These are phyloP conservation scores for Mytilinidion resinicola DNA, from an alignment of 495 filamentous ascomycete genomes.

Conservation along the genomic window DNA sequence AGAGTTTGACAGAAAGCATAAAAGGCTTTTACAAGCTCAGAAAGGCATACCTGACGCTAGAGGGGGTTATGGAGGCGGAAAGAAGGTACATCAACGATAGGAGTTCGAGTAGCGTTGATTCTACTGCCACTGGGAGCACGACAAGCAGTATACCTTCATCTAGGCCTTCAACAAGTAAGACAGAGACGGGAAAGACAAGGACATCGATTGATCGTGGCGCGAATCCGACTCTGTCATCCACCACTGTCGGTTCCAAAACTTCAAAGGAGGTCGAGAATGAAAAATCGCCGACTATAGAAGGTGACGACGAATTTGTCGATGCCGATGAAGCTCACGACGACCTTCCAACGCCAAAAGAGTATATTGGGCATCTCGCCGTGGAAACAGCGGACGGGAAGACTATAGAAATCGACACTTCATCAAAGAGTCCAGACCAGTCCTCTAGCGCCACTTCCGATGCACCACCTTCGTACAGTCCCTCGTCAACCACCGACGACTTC, in stretches of 20 bases:
- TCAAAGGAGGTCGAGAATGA: constrained; percentile 10
- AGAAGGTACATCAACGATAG: constrained; percentile 46
- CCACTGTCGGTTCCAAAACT: constrained; percentile 6
- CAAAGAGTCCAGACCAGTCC: background rate
- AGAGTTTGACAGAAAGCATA: constrained; percentile 86
- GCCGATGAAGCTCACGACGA: constrained; percentile 36
- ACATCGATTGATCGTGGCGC: background rate
- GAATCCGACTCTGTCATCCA: constrained; percentile 1
- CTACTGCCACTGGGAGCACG: constrained; percentile 17
- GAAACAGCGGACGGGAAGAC: constrained; percentile 21
- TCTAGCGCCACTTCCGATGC: constrained; percentile 1
- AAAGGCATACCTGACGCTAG: constrained; percentile 80
- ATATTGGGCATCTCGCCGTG: constrained; percentile 36
- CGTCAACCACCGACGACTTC: constrained; percentile 18
- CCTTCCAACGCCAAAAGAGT: constrained; percentile 17
- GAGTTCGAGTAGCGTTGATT: constrained; percentile 25
- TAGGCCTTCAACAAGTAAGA: constrained; percentile 6
- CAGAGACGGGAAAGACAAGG: constrained; percentile 6
- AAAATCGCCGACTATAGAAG: constrained; percentile 28
- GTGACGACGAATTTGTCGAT: constrained; percentile 43
- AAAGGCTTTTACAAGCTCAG: constrained; percentile 89
- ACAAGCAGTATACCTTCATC: constrained; percentile 8
- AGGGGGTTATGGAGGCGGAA: constrained; percentile 64
- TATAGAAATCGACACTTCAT: constrained; percentile 31
- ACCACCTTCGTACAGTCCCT: background rate